phyloP scores from a whole-genome alignment of 148 eudicot genomes.

The Cornus suecica region DNA sequence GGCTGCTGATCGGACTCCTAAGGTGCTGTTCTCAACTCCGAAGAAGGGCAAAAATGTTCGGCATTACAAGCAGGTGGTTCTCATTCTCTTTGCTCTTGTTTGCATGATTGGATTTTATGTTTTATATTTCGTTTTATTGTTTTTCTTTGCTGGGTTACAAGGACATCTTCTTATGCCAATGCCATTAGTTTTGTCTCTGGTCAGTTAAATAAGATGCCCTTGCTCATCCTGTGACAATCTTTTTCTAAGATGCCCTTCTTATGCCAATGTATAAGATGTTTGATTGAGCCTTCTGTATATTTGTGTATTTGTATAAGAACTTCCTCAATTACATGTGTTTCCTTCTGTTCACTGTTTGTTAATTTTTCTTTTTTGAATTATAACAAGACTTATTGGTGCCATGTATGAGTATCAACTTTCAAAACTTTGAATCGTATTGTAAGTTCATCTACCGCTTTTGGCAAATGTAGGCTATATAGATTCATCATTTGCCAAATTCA shows the following conservation, averaged over 20 bases:
- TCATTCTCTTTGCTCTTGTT: slow-evolving; percentile 6
- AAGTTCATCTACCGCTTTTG: not conserved
- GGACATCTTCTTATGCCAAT: not conserved
- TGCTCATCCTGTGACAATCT: not conserved
- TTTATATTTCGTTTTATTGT: not conserved
- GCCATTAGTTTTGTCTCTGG: not conserved
- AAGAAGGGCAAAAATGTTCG: slow-evolving; percentile 55
- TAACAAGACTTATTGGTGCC: not conserved
- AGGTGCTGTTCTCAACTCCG: slow-evolving; percentile 60
- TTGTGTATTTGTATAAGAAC: not conserved
- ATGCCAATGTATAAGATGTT: not conserved
- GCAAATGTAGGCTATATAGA: not conserved
- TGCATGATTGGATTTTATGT: not conserved
- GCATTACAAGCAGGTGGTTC: slow-evolving; percentile 61
- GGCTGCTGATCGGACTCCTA: slow-evolving; percentile 46
- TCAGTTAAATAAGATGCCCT: not conserved
- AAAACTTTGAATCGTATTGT: not conserved
- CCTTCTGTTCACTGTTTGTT: not conserved
- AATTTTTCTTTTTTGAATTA: not conserved
- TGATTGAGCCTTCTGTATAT: not conserved
- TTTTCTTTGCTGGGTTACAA: not conserved
- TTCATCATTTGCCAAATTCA: not conserved
- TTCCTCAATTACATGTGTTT: not conserved
- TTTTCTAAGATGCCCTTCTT: not conserved
- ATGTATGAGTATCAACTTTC: not conserved